These are phyloP conservation scores for Naganishia albida DNA, from an alignment of 1,284 basidiomycete species.

Conservation along the genomic window DNA sequence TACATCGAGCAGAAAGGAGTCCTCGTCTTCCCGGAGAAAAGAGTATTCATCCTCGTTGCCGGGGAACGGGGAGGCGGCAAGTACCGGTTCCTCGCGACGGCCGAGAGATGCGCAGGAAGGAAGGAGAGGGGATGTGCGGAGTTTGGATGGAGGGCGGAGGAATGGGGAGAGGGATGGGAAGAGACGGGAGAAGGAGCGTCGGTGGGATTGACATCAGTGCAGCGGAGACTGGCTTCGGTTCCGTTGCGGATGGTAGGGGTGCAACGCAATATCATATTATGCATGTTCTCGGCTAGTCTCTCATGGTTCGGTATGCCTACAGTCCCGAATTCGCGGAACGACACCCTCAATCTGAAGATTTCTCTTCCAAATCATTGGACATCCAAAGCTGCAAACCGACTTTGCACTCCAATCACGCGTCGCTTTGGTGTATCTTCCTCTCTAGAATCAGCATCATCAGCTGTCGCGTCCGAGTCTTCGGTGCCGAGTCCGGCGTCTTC, in stretches of 20 bases:
- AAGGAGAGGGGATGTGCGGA: constrained; percentile 1
- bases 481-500: background rate
- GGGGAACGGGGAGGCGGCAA: background rate
- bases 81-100: background rate
- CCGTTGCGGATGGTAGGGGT: background rate
- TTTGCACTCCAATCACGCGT: constrained; percentile 4
- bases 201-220: constrained; percentile 13
- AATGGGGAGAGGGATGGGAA: constrained; percentile 35
- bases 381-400: constrained; percentile 25
- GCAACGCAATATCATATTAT: background rate
- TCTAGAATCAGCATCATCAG: background rate
- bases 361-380: constrained; percentile 5
- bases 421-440: background rate
- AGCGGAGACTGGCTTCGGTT: background rate
- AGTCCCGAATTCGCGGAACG: background rate
- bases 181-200: constrained; percentile 6
- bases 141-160: constrained; percentile 24
- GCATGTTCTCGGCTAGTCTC: background rate
- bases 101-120: background rate
- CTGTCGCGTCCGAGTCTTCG: background rate
- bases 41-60: background rate
- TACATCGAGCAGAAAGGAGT: constrained; percentile 36
- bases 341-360: background rate
- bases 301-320: background rate
- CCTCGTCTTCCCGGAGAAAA: constrained; percentile 25